phyloP scores from a whole-genome alignment of 495 filamentous ascomycete genomes.

The Thermothielavioides terrestris region DNA sequence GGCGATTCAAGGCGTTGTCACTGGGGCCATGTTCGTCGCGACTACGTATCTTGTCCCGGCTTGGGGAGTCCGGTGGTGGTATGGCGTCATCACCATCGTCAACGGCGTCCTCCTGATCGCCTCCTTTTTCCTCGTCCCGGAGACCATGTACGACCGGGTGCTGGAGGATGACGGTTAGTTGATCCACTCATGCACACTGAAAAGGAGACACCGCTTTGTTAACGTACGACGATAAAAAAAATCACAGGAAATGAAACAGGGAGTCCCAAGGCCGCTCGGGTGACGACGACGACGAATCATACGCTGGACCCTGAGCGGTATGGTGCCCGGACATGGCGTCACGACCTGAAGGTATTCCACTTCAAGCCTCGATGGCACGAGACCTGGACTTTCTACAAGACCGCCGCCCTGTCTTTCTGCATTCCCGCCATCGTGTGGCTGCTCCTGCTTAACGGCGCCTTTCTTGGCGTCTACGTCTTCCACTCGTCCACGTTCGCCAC shows the following conservation, averaged over 20 bases:
- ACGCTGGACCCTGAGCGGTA: background rate
- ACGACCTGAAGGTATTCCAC: background rate
- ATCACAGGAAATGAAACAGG: background rate
- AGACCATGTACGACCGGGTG: background rate
- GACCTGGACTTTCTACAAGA: constrained; percentile 1
- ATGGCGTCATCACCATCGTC: background rate
- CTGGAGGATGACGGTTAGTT: background rate
- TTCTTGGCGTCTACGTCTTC: background rate
- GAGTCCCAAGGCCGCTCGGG: background rate
- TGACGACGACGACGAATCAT: background rate
- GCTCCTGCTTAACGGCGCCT: background rate
- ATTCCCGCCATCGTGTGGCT: background rate
- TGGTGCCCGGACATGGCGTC: background rate
- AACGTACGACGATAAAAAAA: background rate
- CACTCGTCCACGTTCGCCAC: background rate
- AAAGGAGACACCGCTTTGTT: background rate
- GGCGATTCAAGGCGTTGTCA: background rate
- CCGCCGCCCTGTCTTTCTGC: background rate
- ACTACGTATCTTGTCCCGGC: constrained; percentile 1
- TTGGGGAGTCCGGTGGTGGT: background rate
- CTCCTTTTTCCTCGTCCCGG: background rate
- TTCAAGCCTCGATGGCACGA: background rate
- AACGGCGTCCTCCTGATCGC: background rate
- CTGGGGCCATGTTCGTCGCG: background rate
- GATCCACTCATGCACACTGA: background rate